phyloP scores from a whole-genome alignment of 768 basidiomycete species.

The Russula olivacea region DNA sequence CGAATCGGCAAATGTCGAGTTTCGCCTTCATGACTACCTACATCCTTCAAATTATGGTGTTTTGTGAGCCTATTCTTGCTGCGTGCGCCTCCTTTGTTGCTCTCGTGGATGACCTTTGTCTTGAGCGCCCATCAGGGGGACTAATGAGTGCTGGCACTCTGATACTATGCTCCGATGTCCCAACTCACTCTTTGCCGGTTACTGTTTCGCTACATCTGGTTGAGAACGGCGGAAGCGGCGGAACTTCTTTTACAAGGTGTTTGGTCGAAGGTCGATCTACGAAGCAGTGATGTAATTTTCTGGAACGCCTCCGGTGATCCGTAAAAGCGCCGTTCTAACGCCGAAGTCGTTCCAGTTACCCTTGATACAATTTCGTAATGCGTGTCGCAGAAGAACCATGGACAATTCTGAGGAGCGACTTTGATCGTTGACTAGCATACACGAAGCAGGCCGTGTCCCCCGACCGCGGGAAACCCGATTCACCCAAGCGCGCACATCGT shows the following conservation, averaged over 20 bases:
- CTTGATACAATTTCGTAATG: neutral
- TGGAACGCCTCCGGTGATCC: too few species aligned
- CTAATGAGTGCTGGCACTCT: too few species aligned
- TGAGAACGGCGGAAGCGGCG: neutral
- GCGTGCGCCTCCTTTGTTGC: neutral
- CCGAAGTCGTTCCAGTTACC: neutral
- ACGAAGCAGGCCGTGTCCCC: neutral
- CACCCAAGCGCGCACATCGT: neutral
- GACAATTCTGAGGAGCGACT: neutral
- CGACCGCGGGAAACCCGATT: neutral
- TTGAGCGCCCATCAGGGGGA: neutral
- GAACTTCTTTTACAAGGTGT: neutral
- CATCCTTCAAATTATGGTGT: neutral
- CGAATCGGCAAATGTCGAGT: neutral
- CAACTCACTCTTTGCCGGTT: neutral
- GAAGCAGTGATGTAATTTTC: neutral
- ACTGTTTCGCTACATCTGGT: neutral
- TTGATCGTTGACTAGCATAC: neutral
- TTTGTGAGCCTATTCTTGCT: neutral
- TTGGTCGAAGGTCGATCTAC: neutral
- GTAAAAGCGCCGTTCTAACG: neutral
- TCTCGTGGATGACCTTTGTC: neutral
- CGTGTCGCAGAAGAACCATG: neutral
- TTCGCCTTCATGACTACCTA: neutral
- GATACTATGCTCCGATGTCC: neutral